Conservation (phyloP, 1,284 basidiomycete species). For the Ganoderma boninense region DNA sequence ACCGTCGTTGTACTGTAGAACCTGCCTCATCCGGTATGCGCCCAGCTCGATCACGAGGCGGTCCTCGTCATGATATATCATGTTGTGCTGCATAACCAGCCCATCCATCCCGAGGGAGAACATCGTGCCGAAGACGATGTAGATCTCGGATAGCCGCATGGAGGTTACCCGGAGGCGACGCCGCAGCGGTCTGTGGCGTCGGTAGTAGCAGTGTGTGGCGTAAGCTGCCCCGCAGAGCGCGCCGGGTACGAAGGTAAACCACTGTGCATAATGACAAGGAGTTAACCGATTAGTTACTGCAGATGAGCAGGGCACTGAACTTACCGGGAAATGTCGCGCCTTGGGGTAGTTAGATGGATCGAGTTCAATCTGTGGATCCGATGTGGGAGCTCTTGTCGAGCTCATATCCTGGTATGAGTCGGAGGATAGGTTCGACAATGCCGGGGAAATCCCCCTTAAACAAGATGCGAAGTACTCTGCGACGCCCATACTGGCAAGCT, state of each 20-base stretch:
- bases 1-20: not conserved
- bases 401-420: not conserved
- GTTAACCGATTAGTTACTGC: not conserved
- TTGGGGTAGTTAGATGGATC: not conserved
- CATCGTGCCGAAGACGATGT: not conserved
- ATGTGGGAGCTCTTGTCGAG: not conserved
- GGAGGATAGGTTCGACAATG: not conserved
- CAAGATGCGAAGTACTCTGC: not conserved
- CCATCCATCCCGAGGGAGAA: not conserved
- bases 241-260: constrained; percentile 4
- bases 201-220: constrained; percentile 10
- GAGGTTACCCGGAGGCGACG: constrained; percentile 1
- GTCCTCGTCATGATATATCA: not conserved
- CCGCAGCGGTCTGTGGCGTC: constrained; percentile 4
- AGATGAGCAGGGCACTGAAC: not conserved
- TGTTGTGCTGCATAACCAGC: not conserved
- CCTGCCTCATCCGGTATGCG: not conserved
- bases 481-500: not conserved
- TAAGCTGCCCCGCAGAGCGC: not conserved
- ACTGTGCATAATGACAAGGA: not conserved
- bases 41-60: not conserved
- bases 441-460: not conserved
- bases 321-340: not conserved
- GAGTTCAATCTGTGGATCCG: not conserved
- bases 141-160: constrained; percentile 9